Evolutionary conservation across 2,329 filamentous ascomycete species (phyloP).

Genomic region (Aspergillus sp.): DNA sequence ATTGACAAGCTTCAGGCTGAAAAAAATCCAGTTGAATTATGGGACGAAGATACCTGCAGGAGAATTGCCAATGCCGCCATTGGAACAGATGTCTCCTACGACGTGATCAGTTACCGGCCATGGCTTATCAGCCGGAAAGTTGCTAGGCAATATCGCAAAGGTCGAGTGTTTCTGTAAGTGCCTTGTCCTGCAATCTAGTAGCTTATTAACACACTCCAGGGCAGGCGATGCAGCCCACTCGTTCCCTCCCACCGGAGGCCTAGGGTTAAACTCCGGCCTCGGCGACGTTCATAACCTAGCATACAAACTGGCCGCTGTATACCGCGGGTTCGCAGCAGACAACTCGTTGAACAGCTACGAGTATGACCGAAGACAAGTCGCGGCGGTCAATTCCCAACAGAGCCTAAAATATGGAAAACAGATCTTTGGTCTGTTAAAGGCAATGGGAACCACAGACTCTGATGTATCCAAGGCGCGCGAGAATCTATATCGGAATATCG

Average conservation of each 20-base stretch:
- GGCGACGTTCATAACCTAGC: constrained; percentile 47
- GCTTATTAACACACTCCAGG: constrained; percentile 1
- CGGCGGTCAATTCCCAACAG: constrained; percentile 35
- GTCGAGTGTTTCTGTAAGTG: constrained; percentile 33
- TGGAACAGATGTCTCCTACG: constrained; percentile 22
- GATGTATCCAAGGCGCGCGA: constrained; percentile 17
- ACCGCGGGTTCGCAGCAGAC: constrained; percentile 21
- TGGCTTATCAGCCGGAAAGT: constrained; percentile 40
- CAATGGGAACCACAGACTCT: constrained; percentile 28
- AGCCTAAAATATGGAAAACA: constrained; percentile 41
- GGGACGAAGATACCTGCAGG: constrained; percentile 30
- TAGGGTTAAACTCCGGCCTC: constrained; percentile 50
- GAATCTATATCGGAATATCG: constrained; percentile 24
- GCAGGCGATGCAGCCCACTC: constrained; percentile 52
- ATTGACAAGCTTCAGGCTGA: constrained; percentile 14
- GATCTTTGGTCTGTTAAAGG: constrained; percentile 38
- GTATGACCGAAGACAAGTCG: constrained; percentile 33
- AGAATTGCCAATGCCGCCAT: constrained; percentile 25
- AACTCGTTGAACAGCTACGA: constrained; percentile 32
- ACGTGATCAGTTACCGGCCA: constrained; percentile 37
- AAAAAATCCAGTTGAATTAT: constrained; percentile 29
- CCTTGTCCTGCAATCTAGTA: neutral
- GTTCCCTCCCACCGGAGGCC: constrained; percentile 47
- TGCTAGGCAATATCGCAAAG: constrained; percentile 30
- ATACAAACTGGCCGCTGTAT: constrained; percentile 34